Base-by-base conservation (phyloP, 2,329 filamentous ascomycete species). In the Rugonectria rugulosa region DNA sequence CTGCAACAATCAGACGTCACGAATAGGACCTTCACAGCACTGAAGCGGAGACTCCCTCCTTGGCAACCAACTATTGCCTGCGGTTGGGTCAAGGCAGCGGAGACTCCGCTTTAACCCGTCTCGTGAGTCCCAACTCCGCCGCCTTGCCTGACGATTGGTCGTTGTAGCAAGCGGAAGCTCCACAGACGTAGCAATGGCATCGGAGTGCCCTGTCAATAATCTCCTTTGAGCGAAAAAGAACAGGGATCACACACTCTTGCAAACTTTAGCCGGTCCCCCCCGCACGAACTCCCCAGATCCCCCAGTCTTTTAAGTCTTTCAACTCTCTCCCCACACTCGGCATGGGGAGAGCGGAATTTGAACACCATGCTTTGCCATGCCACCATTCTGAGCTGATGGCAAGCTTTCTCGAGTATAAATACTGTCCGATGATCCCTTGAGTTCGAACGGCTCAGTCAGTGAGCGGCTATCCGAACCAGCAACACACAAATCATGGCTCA, bases 401-500 rank as follows among this genome's bases (percentile, higher is more conserved):
- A 17, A 12, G 23, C 10, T 9, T 34, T 17, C 7, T 19, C 15
- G 14, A 40, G 14, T 17, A 49, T 57, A 57, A 37, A 53, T 53
- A 57, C 31, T n/a, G n/a, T n/a, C n/a, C n/a, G n/a, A n/a, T n/a
- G n/a, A n/a, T n/a, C n/a, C n/a, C n/a, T n/a, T n/a, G n/a, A n/a
- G n/a, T n/a, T n/a, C n/a, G n/a, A n/a, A n/a, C n/a, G n/a, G n/a
- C n/a, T n/a, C n/a, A n/a, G n/a, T n/a, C n/a, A n/a, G n/a, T n/a
- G n/a, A n/a, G n/a, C n/a, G n/a, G n/a, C n/a, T n/a, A n/a, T n/a
- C n/a, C n/a, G n/a, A n/a, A n/a, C n/a, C n/a, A n/a, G n/a, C n/a
- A n/a, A n/a, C n/a, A n/a, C n/a, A n/a, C n/a, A n/a, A 38, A 55
- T 20, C 31, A 72, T 72, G 70, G 59, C 70, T 8, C 58, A 63